Conservation (phyloP, 208 protist species). For the Acanthamoeba sp. region DNA sequence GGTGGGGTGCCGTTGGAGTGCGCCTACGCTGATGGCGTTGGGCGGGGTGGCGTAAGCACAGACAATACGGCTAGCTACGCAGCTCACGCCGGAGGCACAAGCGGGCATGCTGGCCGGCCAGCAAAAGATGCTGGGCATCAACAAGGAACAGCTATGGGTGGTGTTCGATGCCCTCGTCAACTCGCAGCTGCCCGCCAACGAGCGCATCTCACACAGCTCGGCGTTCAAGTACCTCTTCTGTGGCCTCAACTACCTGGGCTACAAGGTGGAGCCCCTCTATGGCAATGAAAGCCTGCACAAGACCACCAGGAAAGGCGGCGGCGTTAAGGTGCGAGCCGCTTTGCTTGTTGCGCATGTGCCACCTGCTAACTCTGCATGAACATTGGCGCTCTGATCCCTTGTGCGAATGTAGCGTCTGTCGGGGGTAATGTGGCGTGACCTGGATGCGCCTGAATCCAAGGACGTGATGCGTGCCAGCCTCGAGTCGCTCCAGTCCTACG, state of each 20-base stretch:
- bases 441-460: slow-evolving; percentile 51
- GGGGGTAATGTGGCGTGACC: slow-evolving; percentile 45
- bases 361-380: too few species aligned
- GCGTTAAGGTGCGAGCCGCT: not conserved
- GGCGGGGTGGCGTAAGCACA: not conserved
- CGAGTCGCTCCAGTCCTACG: slow-evolving; percentile 39
- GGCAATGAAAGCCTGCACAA: slow-evolving; percentile 51
- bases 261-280: slow-evolving; percentile 65
- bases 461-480: slow-evolving; percentile 3
- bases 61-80: slow-evolving; percentile 39
- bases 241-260: slow-evolving; percentile 38
- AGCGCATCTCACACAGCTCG: slow-evolving; percentile 55
- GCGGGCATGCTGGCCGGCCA: not conserved
- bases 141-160: slow-evolving; percentile 66
- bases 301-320: slow-evolving; percentile 28
- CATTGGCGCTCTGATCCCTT: too few species aligned
- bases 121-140: slow-evolving; percentile 61
- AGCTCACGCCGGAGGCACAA: slow-evolving; percentile 31
- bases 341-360: too few species aligned
- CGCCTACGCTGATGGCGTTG: not conserved
- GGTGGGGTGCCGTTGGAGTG: not conserved
- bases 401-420: not conserved
- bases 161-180: slow-evolving; percentile 57
- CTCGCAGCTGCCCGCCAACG: not conserved
- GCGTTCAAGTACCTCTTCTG: slow-evolving; percentile 69